Conservation (phyloP, 2,329 filamentous ascomycete species). For the Coniella lustricola region DNA sequence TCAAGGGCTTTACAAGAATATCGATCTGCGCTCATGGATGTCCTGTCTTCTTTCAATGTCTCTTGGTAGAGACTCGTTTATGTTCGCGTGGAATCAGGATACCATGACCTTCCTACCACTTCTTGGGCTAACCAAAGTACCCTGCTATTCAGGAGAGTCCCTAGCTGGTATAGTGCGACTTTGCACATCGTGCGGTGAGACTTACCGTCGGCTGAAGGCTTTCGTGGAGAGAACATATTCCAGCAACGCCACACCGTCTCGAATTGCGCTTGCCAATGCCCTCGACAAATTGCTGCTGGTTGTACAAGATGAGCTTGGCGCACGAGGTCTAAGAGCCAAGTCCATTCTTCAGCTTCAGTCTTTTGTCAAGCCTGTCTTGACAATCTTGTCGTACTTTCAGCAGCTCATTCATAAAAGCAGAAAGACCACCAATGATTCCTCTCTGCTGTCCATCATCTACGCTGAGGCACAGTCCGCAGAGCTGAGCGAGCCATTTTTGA, state of each 20-base stretch:
- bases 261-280: constrained; percentile 45
- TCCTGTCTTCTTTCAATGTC: constrained; percentile 58
- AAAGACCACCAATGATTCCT: constrained; percentile 45
- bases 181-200: constrained; percentile 42
- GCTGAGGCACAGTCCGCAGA: constrained; percentile 56
- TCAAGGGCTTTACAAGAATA: constrained; percentile 29
- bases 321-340: constrained; percentile 31
- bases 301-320: constrained; percentile 42
- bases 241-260: constrained; percentile 36
- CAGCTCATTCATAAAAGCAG: constrained; percentile 41
- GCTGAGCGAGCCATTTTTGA: constrained; percentile 54
- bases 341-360: constrained; percentile 49
- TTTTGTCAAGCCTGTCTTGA: constrained; percentile 37
- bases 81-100: constrained; percentile 56
- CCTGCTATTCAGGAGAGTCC: constrained; percentile 47
- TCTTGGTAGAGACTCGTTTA: constrained; percentile 63
- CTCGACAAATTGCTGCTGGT: constrained; percentile 41
- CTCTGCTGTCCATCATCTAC: constrained; percentile 55
- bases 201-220: constrained; percentile 36
- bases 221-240: constrained; percentile 43
- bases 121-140: constrained; percentile 41
- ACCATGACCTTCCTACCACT: constrained; percentile 45
- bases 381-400: constrained; percentile 45
- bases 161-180: constrained; percentile 39
- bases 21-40: constrained; percentile 44